Conservation (phyloP, 495 filamentous ascomycete species). For the Penicillium cinerascens region DNA sequence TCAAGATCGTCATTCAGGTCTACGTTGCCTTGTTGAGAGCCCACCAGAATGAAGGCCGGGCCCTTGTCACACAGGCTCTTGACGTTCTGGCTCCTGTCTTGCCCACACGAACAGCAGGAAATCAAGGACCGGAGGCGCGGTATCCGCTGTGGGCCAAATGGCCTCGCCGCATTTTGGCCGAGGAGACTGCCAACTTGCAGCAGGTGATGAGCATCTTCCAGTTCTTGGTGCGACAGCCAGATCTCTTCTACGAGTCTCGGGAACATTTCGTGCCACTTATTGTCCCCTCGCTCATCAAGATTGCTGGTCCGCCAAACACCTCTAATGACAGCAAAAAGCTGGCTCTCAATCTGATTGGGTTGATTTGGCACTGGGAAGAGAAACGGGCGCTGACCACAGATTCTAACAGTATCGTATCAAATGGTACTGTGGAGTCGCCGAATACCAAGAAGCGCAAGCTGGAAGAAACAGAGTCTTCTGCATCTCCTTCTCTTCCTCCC, state of each 20-base stretch:
- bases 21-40: conserved; percentile 87
- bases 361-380: conserved; percentile 93
- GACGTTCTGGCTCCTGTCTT: conserved; percentile 92
- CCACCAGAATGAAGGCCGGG: conserved; percentile 89
- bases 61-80: conserved; percentile 88
- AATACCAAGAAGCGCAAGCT: conserved; percentile 72
- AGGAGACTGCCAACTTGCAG: conserved; percentile 95
- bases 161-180: conserved; percentile 83
- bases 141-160: conserved; percentile 84
- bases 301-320: conserved; percentile 76
- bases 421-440: conserved; percentile 62
- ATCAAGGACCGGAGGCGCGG: conserved; percentile 48
- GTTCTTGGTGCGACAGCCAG: conserved; percentile 87
- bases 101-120: conserved; percentile 57
- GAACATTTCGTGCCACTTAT: conserved; percentile 88
- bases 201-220: conserved; percentile 97
- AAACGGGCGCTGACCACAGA: conserved; percentile 60
- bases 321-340: conserved; percentile 93
- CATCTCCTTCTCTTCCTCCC: conserved; percentile 46
- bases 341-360: conserved; percentile 79
- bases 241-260: conserved; percentile 90
- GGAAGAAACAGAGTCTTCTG: conserved; percentile 47
- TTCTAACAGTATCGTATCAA: conserved; percentile 26
- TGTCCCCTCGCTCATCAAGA: conserved; percentile 82
- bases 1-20: conserved; percentile 92